Percentiles rank a stretch among this genome's conserved stretches.
phyloP scores from a whole-genome alignment of 2,329 filamentous ascomycete species.

The Verticillium nonalfalfae region DNA sequence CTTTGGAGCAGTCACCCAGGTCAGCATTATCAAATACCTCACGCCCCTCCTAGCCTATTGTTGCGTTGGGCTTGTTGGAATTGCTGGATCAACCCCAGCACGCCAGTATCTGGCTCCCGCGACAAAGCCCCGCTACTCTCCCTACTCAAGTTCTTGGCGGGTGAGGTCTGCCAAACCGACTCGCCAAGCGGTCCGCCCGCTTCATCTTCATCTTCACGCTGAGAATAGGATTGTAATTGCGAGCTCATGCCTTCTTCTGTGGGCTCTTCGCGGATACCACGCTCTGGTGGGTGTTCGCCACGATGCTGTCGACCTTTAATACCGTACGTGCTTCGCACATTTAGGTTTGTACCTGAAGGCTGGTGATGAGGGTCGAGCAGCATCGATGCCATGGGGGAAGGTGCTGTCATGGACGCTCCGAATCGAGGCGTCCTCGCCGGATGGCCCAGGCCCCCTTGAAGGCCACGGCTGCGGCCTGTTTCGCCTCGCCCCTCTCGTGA shows the following conservation, averaged over 20 bases:
- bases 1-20: too few species aligned
- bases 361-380: conserved; percentile 73
- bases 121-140: conserved; percentile 42
- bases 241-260: conserved; percentile 37
- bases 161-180: conserved; percentile 54
- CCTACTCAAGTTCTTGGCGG: conserved; percentile 41
- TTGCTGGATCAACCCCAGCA: conserved; percentile 52
- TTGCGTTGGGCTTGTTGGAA: conserved; percentile 51
- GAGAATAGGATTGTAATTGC: conserved; percentile 36
- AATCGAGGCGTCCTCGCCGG: conserved; percentile 34
- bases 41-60: conserved; percentile 34
- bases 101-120: conserved; percentile 44
- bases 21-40: not conserved
- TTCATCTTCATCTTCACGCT: conserved; percentile 52
- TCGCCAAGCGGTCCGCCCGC: conserved; percentile 50
- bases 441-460: conserved; percentile 24
- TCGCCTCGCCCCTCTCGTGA: conserved; percentile 43
- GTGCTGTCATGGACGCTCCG: conserved; percentile 37
- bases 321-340: conserved; percentile 38
- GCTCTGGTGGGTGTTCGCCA: conserved; percentile 38
- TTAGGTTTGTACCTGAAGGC: conserved; percentile 43
- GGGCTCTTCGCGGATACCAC: conserved; percentile 50
- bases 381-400: conserved; percentile 66
- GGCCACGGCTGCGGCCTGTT: conserved; percentile 31
- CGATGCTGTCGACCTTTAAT: conserved; percentile 30